These are phyloP conservation scores for Prunus kanzakura DNA, from an alignment of 306 rosid genomes.

Conservation along the genomic window DNA sequence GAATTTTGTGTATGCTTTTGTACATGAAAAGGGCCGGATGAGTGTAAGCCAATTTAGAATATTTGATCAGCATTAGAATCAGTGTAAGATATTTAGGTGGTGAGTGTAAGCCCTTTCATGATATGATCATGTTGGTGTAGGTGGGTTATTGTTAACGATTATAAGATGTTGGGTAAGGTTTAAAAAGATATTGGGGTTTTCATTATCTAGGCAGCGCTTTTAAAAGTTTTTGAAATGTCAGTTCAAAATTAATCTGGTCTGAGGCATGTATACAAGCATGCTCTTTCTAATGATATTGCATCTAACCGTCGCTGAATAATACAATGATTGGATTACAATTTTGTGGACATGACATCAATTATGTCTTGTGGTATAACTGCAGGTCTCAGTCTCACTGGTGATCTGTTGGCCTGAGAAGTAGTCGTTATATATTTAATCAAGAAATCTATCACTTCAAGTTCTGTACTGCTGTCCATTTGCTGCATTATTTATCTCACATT, in stretches of 20 bases:
- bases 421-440: slow-evolving; percentile 37
- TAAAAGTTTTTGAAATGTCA: background rate
- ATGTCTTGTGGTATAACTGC: slow-evolving; percentile 45
- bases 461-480: slow-evolving; percentile 30
- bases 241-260: background rate
- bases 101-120: background rate
- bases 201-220: background rate
- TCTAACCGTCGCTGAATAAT: background rate
- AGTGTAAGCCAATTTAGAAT: background rate
- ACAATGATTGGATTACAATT: background rate
- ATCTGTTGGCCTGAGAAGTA: slow-evolving; percentile 40
- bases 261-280: background rate
- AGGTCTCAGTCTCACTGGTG: slow-evolving; percentile 59
- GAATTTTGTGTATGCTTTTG: background rate
- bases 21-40: background rate
- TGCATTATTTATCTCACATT: slow-evolving; percentile 36
- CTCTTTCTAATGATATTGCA: background rate
- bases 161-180: background rate
- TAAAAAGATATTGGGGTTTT: background rate
- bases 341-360: slow-evolving; percentile 12
- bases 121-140: background rate
- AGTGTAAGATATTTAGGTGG: background rate
- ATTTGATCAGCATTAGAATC: background rate
- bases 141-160: background rate
- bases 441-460: slow-evolving; percentile 31